These are phyloP conservation scores for Ordospora colligata DNA, from an alignment of 371 early-diverging fungal species.

Conservation along the genomic window DNA sequence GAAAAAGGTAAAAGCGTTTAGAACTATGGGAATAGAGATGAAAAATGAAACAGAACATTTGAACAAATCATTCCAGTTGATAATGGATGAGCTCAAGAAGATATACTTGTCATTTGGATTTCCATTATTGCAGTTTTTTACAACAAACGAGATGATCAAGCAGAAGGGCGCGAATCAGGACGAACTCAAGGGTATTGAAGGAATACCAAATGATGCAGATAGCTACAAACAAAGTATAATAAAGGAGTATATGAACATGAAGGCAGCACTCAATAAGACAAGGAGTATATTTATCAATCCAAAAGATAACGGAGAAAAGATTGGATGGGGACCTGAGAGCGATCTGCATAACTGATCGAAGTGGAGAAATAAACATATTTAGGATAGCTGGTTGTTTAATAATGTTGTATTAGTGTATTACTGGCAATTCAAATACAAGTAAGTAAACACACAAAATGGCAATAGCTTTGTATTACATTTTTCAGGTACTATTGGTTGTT, in stretches of 20 bases:
- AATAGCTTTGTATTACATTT: too few species aligned
- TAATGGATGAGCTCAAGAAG: slow-evolving; percentile 8
- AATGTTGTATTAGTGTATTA: too few species aligned
- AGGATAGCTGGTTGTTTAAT: too few species aligned
- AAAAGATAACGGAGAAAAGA: background rate
- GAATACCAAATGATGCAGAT: background rate
- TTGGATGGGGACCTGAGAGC: background rate
- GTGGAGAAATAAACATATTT: too few species aligned
- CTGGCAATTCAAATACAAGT: too few species aligned
- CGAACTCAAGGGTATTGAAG: background rate
- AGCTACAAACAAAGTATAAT: background rate
- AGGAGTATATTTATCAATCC: slow-evolving; percentile 3
- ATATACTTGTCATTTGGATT: background rate
- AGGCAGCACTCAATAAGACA: background rate
- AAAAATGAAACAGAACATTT: background rate
- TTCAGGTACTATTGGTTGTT: too few species aligned
- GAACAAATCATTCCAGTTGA: background rate
- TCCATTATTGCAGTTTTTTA: background rate
- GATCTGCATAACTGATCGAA: too few species aligned
- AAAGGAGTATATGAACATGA: background rate
- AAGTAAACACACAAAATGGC: too few species aligned
- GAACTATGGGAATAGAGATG: background rate
- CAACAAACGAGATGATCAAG: background rate
- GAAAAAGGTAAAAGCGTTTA: background rate
- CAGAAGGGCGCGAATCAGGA: background rate